Evolutionary conservation across 1,284 basidiomycete species (phyloP).

Genomic region (Rhodotorula mucilaginosa): DNA sequence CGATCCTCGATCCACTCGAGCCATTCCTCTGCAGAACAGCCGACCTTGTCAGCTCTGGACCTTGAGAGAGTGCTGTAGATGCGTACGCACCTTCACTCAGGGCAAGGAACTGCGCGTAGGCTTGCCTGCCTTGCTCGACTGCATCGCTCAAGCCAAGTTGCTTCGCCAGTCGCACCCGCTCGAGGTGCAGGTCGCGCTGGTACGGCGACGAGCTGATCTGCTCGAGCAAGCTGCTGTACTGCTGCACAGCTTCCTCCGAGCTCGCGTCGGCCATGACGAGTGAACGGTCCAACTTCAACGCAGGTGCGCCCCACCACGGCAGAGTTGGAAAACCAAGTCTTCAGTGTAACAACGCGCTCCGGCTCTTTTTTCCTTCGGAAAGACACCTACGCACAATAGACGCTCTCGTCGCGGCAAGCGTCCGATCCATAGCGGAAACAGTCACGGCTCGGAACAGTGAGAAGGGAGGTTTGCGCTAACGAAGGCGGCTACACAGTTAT

Average conservation of each 20-base stretch:
- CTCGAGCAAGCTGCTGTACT: slow-evolving; percentile 22
- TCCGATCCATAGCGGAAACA: no score
- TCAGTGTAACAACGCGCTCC: no score
- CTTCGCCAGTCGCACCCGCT: slow-evolving; percentile 22
- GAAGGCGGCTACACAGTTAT: not conserved
- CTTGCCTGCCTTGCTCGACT: slow-evolving; percentile 20
- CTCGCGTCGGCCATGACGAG: slow-evolving; percentile 4
- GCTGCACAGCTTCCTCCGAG: slow-evolving; percentile 13
- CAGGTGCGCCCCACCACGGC: no score
- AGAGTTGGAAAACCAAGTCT: no score
- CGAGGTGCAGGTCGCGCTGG: slow-evolving; percentile 27
- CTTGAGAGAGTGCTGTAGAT: no score
- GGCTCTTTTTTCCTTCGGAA: no score
- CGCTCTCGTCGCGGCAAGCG: no score
- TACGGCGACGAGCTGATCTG: slow-evolving; percentile 25
- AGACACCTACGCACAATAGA: no score
- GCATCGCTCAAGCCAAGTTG: slow-evolving; percentile 26
- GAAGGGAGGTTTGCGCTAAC: not conserved
- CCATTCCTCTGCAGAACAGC: slow-evolving; percentile 29
- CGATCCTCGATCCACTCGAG: slow-evolving; percentile 34
- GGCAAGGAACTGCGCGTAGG: slow-evolving; percentile 12
- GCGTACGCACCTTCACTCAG: slow-evolving; percentile 18
- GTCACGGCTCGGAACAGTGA: not conserved
- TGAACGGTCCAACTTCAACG: no score
- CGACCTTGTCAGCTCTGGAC: not conserved